Percentiles rank a stretch among this genome's conserved stretches.
Evolutionary conservation across 257 asterid genomes (phyloP).

Genomic region (Ligustrum vulgare): DNA sequence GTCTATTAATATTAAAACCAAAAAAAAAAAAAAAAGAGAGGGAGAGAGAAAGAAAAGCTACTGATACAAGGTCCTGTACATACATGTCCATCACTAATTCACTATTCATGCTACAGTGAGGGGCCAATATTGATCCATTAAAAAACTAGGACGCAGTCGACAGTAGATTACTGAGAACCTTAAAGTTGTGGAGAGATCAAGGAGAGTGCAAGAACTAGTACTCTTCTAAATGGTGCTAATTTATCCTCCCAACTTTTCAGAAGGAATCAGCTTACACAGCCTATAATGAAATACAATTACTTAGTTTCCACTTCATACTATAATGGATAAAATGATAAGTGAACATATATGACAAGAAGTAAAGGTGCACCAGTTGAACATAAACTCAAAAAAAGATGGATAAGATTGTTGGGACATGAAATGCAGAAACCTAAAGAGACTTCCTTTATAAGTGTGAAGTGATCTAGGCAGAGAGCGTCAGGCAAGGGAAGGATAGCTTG

Average conservation of each 20-base stretch:
- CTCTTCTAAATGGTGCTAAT: background rate
- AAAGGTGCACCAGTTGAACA: background rate
- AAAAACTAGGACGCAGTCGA: background rate
- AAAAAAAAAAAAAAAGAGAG: no score
- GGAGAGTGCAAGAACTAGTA: background rate
- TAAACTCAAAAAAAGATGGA: background rate
- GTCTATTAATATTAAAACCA: no score
- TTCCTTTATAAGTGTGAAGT: no score
- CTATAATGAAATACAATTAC: background rate
- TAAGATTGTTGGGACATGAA: background rate
- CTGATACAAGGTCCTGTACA: no score
- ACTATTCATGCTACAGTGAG: no score
- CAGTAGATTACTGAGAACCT: background rate
- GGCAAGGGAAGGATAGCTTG: background rate
- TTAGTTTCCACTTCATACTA: background rate
- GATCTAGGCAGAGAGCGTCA: background rate
- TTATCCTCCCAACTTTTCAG: background rate
- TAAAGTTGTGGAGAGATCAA: no score
- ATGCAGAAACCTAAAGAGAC: background rate
- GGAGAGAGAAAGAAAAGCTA: no score
- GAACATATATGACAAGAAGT: background rate
- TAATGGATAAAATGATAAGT: background rate
- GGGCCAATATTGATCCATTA: no score
- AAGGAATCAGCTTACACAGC: background rate
- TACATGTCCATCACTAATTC: no score